Base-by-base conservation (phyloP, 1,284 basidiomycete genomes). In the Cryptococcus sp. region DNA sequence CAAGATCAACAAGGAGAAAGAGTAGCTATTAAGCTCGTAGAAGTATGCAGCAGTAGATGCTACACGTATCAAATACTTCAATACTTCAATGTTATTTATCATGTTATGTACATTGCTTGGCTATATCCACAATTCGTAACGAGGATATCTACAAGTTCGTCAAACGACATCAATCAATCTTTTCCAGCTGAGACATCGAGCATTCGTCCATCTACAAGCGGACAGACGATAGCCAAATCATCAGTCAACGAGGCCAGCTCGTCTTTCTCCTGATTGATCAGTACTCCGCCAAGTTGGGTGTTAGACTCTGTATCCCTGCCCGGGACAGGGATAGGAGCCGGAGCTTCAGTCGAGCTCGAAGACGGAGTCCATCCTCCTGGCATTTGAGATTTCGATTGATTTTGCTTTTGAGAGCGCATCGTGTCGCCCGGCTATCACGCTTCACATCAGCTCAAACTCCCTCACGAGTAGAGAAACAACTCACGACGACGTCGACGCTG, bases 191-290 rank as follows among this genome's bases (percentile, higher is more conserved):
- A 52, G 17, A 63, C 57, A 61, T 92, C 85, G 66, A 81, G 85
- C 66, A 92, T 73, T 60, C 90, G 82, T 2, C 87, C 89, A 74
- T 93, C 90, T 25, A 89, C 79, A 43, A 82, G 76, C 0, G 89
- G 90, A 57, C 85, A 83, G 19, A 91, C 85, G 7, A 84, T 81
- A 2, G 87, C 78, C 57, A 91, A 69, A 66, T 90, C 85, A 10
- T 83, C 81, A 23, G 81, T 81, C 22, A 76, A 53, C 27, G 68
- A 75, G 22, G 69, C 63, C 42, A 78, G 68, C 53, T 65, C 65
- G 17, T 71, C 69, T 51, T 66, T 61, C 20, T 70, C 63, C 40
- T 70, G 54, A 50, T 71, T 60, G 38, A 75, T 68, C 10, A 72
- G 59, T 40, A 71, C 62, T 27, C 64, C 60, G 25, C 65, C 63